Base-by-base conservation (phyloP, 768 basidiomycete genomes). In the Melanogaster broomeanus region DNA sequence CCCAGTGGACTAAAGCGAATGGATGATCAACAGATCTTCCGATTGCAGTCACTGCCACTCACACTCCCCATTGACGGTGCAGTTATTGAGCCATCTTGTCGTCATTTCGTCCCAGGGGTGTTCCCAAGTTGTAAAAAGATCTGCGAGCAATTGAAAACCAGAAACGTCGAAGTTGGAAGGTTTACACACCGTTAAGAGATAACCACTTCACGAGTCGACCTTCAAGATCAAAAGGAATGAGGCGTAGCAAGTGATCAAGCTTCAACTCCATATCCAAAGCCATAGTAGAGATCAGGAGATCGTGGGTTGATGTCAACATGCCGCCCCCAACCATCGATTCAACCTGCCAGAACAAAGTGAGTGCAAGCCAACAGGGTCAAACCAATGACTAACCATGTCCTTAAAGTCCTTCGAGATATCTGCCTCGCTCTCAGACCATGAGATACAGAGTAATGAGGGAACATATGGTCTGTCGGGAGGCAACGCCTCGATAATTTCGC, bases 391-490 rank as follows among this genome's bases (percentile, higher is more conserved):
- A 44, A 88, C 88, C 87, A 87, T 85, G 34, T 77, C 74, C 31
- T 71, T 61, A 42, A 88, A 77, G 63, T 90, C 87, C 27, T 72
- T 61, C 12, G 70, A 59, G 10, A 68, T 65, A 4, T 70, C 57
- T n/a, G 70, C 62, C 27, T 72, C 73, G 22, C 65, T 72, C 34
- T 78, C 79, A 3, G 73, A 67, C 87, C 88, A 91, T 19, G 73
- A 75, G 42, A 91, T 68, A 4, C 85, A 67, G 16, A 90, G 49
- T 2, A 90, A 65, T 2, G 82, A 80, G 13, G 88, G 87, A 16
- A 78, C 62, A 56, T 84, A 90, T 65, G 81, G 80, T 18, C 80
- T 79, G 42, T 77, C 73, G 1, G 69, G 54, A 1, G 84, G 83
- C 18, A 88, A 68, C 0, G 72, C 63, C 44, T 80, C 72, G 25